Evolutionary conservation across 805 yeast genomes (phyloP).

Genomic region (Starmera dryadoides): DNA sequence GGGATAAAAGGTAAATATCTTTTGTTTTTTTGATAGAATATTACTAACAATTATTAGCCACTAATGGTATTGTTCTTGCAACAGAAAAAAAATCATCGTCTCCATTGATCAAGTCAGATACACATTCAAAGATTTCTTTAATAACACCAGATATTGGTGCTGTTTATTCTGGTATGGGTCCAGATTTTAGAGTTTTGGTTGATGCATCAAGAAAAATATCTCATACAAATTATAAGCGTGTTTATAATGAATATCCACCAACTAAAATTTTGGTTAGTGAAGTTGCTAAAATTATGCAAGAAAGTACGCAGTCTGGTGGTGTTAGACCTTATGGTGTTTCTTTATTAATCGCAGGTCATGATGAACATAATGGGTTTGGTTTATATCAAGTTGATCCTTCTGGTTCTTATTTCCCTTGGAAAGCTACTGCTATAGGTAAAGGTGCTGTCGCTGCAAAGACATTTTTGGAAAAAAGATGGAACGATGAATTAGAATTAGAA

Average conservation of each 20-base stretch:
- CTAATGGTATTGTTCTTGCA: constrained; percentile 94
- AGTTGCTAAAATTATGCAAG: constrained; percentile 95
- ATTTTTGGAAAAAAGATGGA: constrained; percentile 96
- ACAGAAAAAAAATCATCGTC: constrained; percentile 90
- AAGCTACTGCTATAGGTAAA: constrained; percentile 98
- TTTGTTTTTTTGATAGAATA: neutral
- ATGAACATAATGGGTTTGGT: constrained; percentile 65
- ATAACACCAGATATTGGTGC: constrained; percentile 95
- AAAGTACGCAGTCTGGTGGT: constrained; percentile 98
- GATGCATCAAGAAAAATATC: constrained; percentile 92
- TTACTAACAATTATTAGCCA: constrained; percentile 36
- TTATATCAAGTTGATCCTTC: constrained; percentile 97
- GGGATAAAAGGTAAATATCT: constrained; percentile 58
- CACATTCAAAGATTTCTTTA: constrained; percentile 68
- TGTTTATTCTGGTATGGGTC: constrained; percentile 98
- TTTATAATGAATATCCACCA: constrained; percentile 96
- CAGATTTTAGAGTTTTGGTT: constrained; percentile 90
- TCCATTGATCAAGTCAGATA: constrained; percentile 64
- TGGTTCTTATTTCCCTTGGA: constrained; percentile 98
- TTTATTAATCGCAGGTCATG: constrained; percentile 88
- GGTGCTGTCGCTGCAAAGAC: constrained; percentile 96
- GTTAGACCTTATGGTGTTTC: constrained; percentile 98
- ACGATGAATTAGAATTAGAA: constrained; percentile 91
- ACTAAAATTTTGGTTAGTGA: constrained; percentile 90
- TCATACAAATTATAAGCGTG: constrained; percentile 85